phyloP scores from a whole-genome alignment of 345 rosid genomes.

The Brassica carinata region DNA sequence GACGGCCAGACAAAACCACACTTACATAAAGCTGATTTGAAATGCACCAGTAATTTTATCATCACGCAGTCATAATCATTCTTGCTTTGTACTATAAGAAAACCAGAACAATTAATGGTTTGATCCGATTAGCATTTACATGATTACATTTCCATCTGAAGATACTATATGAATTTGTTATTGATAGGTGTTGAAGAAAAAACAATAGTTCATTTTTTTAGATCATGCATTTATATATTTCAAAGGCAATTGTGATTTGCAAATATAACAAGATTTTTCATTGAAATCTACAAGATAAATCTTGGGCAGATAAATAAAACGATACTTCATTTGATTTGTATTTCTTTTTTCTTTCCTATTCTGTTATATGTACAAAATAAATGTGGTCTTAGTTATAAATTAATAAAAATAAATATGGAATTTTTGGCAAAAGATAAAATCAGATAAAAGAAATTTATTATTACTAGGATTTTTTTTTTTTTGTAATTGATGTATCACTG shows the following conservation, averaged over 20 bases:
- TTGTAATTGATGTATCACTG: background rate
- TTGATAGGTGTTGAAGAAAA: background rate
- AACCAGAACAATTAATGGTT: background rate
- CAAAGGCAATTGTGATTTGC: too few species aligned
- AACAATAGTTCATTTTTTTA: background rate
- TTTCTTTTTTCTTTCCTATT: too few species aligned
- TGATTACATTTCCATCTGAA: background rate
- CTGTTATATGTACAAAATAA: background rate
- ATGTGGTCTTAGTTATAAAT: background rate
- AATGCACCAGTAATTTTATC: slow-evolving; percentile 27
- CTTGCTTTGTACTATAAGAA: slow-evolving; percentile 31
- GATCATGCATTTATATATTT: background rate
- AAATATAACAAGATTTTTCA: too few species aligned
- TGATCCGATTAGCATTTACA: slow-evolving; percentile 2
- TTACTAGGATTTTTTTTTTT: background rate
- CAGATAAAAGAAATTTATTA: too few species aligned
- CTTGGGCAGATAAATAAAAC: background rate
- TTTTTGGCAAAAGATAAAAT: background rate
- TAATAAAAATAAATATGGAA: too few species aligned
- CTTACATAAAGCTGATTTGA: slow-evolving; percentile 36
- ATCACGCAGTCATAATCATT: slow-evolving; percentile 28
- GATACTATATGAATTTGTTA: background rate
- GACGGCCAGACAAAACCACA: slow-evolving; percentile 32
- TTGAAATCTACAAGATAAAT: background rate
- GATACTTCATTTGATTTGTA: background rate